Evolutionary conservation across 139 green algal species (phyloP).

Genomic region (Asterochloris sp.): DNA sequence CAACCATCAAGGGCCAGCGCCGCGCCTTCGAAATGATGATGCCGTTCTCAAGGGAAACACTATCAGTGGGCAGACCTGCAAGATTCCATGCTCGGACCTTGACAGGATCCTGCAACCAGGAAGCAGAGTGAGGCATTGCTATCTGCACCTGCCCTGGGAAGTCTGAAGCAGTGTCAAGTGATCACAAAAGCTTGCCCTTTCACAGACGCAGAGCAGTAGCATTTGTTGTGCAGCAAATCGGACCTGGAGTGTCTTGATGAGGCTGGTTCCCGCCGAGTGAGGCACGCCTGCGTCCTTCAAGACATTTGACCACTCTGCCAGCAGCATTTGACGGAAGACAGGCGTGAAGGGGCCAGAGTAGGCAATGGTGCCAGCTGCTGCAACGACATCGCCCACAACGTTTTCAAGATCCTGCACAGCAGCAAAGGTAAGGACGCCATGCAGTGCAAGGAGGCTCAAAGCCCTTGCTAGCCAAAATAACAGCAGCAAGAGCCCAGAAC

Average conservation of each 20-base stretch:
- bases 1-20: slow-evolving; percentile 20
- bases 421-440: neutral
- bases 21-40: neutral
- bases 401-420: slow-evolving; percentile 32
- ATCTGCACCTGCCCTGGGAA: no score
- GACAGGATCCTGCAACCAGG: slow-evolving; percentile 8
- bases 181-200: neutral
- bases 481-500: neutral
- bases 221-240: neutral
- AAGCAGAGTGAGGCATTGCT: neutral
- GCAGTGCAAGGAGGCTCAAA: neutral
- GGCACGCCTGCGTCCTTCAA: slow-evolving; percentile 50
- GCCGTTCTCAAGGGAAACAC: slow-evolving; percentile 10
- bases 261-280: slow-evolving; percentile 44
- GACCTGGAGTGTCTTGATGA: slow-evolving; percentile 59
- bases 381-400: slow-evolving; percentile 9
- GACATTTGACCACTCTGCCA: slow-evolving; percentile 41
- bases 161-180: no score
- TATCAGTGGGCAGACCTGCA: slow-evolving; percentile 9
- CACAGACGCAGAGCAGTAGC: neutral
- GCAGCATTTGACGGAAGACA: slow-evolving; percentile 4
- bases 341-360: slow-evolving; percentile 18
- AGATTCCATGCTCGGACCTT: slow-evolving; percentile 16
- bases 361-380: slow-evolving; percentile 10
- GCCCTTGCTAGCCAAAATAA: neutral